These are phyloP conservation scores for Fusarium sp. DNA, from an alignment of 2,329 filamentous ascomycete species.

Conservation along the genomic window DNA sequence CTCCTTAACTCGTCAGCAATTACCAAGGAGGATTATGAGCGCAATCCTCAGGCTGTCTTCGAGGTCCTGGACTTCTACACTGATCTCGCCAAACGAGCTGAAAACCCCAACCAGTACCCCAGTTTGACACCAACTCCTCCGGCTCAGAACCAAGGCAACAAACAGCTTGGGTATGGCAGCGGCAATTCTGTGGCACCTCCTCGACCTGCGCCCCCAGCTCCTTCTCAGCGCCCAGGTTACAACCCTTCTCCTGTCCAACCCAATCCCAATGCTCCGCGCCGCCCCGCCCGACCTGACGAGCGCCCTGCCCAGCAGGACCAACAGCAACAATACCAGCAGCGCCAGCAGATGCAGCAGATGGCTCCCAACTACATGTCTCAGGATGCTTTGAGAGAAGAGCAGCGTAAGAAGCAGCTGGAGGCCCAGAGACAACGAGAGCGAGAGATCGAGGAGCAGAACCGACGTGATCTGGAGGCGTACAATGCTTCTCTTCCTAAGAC, in stretches of 20 bases:
- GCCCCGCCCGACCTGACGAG: slow-evolving; percentile 57
- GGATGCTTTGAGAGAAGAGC: slow-evolving; percentile 64
- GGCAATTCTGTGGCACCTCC: slow-evolving; percentile 74
- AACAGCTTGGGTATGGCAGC: slow-evolving; percentile 70
- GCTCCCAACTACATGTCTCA: slow-evolving; percentile 65
- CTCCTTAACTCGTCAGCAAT: slow-evolving; percentile 95
- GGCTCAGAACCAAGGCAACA: slow-evolving; percentile 65
- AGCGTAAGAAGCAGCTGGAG: slow-evolving; percentile 71
- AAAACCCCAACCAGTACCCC: slow-evolving; percentile 76
- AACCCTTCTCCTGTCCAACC: slow-evolving; percentile 53
- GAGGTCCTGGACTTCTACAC: slow-evolving; percentile 89
- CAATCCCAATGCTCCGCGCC: slow-evolving; percentile 54
- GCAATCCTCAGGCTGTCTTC: slow-evolving; percentile 88
- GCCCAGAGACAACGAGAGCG: slow-evolving; percentile 62
- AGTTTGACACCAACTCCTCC: slow-evolving; percentile 76
- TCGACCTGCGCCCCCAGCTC: slow-evolving; percentile 66
- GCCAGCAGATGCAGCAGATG: slow-evolving; percentile 68
- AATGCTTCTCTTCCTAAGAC: slow-evolving; percentile 89
- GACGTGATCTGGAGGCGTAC: slow-evolving; percentile 85
- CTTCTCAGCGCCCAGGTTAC: slow-evolving; percentile 59
- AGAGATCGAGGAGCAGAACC: slow-evolving; percentile 72
- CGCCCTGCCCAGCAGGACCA: slow-evolving; percentile 49
- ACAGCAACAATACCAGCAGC: slow-evolving; percentile 67
- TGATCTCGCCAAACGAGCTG: slow-evolving; percentile 79
- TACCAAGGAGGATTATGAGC: slow-evolving; percentile 98